Evolutionary conservation across 2,329 filamentous ascomycete species (phyloP).

Genomic region (Colletotrichum orchidophilum): DNA sequence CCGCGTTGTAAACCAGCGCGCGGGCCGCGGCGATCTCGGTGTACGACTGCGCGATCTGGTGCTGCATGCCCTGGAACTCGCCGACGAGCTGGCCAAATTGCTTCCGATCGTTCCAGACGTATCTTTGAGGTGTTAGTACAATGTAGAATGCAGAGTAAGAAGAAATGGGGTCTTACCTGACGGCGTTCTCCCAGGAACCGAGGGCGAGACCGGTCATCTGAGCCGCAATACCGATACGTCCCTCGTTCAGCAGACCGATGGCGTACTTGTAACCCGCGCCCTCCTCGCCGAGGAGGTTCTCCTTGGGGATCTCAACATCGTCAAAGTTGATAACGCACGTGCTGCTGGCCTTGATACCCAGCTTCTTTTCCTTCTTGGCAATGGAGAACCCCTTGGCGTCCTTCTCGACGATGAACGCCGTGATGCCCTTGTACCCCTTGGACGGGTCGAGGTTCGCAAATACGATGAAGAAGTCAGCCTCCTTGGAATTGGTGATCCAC

Average conservation of each 20-base stretch:
- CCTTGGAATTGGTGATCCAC: slow-evolving; percentile 99
- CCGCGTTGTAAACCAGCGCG: slow-evolving; percentile 93
- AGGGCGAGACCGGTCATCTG: slow-evolving; percentile 98
- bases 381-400: slow-evolving; percentile 88
- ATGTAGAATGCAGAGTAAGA: neutral
- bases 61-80: slow-evolving; percentile 99
- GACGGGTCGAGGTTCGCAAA: slow-evolving; percentile 94
- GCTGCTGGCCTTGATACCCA: slow-evolving; percentile 94
- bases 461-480: slow-evolving; percentile 95
- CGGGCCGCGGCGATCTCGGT: slow-evolving; percentile 92
- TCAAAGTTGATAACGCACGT: slow-evolving; percentile 98
- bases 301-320: slow-evolving; percentile 89
- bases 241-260: slow-evolving; percentile 93
- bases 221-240: slow-evolving; percentile 95
- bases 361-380: slow-evolving; percentile 99
- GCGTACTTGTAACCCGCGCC: slow-evolving; percentile 98
- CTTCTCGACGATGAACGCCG: slow-evolving; percentile 95
- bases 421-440: slow-evolving; percentile 97
- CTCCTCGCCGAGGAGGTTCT: slow-evolving; percentile 86
- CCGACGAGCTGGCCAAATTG: slow-evolving; percentile 95
- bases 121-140: slow-evolving; percentile 54
- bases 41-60: slow-evolving; percentile 96
- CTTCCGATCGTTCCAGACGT: slow-evolving; percentile 98
- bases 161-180: slow-evolving; percentile 60
- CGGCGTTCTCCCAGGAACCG: slow-evolving; percentile 95